Percentiles rank a stretch among this genome's conserved stretches.
Evolutionary conservation across 2,329 filamentous ascomycete genomes (phyloP).

Genomic region (Calonectria pteridis): DNA sequence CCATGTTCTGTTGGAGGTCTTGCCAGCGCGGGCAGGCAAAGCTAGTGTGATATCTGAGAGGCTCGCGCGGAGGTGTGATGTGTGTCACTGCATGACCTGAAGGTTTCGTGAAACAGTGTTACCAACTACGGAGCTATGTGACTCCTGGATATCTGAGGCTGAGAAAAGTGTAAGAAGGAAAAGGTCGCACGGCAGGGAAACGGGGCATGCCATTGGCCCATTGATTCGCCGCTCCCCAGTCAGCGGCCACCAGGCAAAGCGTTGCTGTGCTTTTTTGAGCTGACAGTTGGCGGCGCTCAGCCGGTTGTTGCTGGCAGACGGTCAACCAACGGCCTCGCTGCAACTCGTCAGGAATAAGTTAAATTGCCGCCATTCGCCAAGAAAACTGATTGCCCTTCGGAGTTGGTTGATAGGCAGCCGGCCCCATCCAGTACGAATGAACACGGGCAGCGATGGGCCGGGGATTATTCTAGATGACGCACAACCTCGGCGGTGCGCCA

Average conservation of each 20-base stretch:
- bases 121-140: not conserved
- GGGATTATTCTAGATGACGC: slow-evolving; percentile 17
- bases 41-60: not conserved
- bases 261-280: not conserved
- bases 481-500: slow-evolving; percentile 19
- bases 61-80: not conserved
- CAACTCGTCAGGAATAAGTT: not conserved
- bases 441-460: slow-evolving; percentile 13
- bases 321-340: not conserved
- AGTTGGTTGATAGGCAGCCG: not conserved
- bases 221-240: not conserved
- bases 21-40: not conserved
- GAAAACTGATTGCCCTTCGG: not conserved
- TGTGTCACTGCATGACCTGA: not conserved
- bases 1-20: not conserved
- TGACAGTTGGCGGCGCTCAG: not conserved
- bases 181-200: not conserved
- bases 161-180: not conserved
- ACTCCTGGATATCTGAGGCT: not conserved
- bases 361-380: not conserved
- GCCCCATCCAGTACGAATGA: slow-evolving; percentile 20
- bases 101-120: not conserved
- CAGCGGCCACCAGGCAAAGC: not conserved
- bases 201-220: not conserved
- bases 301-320: not conserved